Evolutionary conservation across 345 rosid species (phyloP).

Genomic region (Pseudoturritis turrita): DNA sequence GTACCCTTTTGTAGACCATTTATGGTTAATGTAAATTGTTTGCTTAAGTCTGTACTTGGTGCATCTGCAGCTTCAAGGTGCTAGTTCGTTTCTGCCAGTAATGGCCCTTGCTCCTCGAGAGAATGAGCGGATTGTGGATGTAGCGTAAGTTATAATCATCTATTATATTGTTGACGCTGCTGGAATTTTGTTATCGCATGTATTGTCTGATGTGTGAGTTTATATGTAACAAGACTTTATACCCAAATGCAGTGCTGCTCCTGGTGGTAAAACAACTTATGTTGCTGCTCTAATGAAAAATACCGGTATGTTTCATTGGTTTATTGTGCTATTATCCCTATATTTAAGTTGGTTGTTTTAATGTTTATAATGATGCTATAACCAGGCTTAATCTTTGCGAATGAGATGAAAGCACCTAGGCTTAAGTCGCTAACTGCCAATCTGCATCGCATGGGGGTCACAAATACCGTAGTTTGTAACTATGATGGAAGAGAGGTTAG

Average conservation of each 20-base stretch:
- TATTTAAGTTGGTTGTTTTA: neutral
- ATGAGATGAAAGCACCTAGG: slow-evolving; percentile 81
- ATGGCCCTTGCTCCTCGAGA: slow-evolving; percentile 99
- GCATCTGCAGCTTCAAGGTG: slow-evolving; percentile 74
- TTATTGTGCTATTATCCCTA: neutral
- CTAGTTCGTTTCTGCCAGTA: slow-evolving; percentile 94
- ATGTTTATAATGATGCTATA: slow-evolving; percentile 15
- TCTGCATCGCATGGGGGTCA: slow-evolving; percentile 92
- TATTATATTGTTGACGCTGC: neutral
- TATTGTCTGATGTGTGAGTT: neutral
- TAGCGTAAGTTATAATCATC: slow-evolving; percentile 71
- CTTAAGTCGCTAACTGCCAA: slow-evolving; percentile 88
- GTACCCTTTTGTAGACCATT: neutral
- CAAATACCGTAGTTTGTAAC: slow-evolving; percentile 86
- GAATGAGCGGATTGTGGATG: slow-evolving; percentile 80
- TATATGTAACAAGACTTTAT: slow-evolving; percentile 9
- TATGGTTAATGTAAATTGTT: neutral
- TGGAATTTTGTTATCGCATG: neutral
- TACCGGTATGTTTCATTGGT: slow-evolving; percentile 51
- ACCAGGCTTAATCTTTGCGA: slow-evolving; percentile 82
- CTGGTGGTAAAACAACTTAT: slow-evolving; percentile 88
- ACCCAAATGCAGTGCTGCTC: slow-evolving; percentile 74
- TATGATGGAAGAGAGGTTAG: slow-evolving; percentile 97
- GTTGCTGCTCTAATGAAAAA: slow-evolving; percentile 83
- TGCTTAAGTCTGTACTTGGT: slow-evolving; percentile 1